Percentiles rank a stretch among this genome's conserved stretches.
phyloP scores from a whole-genome alignment of 768 basidiomycete species.

The Leccinum olivaceopallidum region DNA sequence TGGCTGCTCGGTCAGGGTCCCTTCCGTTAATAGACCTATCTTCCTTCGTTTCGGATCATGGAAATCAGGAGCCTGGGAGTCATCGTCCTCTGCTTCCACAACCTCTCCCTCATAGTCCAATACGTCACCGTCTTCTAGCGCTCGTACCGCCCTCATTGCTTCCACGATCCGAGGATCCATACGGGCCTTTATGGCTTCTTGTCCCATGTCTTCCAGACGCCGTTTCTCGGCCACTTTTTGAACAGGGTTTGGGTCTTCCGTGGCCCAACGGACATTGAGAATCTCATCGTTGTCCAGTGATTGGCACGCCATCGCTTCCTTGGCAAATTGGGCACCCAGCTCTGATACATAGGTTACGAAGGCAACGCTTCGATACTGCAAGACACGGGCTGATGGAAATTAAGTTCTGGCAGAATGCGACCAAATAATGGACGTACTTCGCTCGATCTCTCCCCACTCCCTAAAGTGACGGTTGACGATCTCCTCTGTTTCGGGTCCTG shows the following conservation, averaged over 20 bases:
- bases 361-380: constrained; percentile 93
- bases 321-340: constrained; percentile 89
- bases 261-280: constrained; percentile 98
- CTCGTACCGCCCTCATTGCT: constrained; percentile 82
- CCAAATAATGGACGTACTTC: constrained; percentile 56
- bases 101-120: constrained; percentile 38
- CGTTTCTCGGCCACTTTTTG: constrained; percentile 85
- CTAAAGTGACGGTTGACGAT: constrained; percentile 89
- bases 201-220: constrained; percentile 80
- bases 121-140: constrained; percentile 79
- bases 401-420: constrained; percentile 1
- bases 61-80: constrained; percentile 36
- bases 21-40: constrained; percentile 30
- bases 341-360: constrained; percentile 96
- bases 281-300: constrained; percentile 97
- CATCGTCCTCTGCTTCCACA: constrained; percentile 35
- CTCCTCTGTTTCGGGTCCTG: constrained; percentile 88
- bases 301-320: constrained; percentile 99
- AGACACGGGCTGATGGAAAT: constrained; percentile 66
- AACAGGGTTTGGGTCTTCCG: constrained; percentile 95
- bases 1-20: constrained; percentile 31
- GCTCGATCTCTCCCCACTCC: constrained; percentile 93
- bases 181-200: constrained; percentile 78
- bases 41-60: constrained; percentile 39
- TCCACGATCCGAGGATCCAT: constrained; percentile 90